Evolutionary conservation across 2,329 filamentous ascomycete genomes (phyloP).

Genomic region (Magnaporthiopsis incrustans): DNA sequence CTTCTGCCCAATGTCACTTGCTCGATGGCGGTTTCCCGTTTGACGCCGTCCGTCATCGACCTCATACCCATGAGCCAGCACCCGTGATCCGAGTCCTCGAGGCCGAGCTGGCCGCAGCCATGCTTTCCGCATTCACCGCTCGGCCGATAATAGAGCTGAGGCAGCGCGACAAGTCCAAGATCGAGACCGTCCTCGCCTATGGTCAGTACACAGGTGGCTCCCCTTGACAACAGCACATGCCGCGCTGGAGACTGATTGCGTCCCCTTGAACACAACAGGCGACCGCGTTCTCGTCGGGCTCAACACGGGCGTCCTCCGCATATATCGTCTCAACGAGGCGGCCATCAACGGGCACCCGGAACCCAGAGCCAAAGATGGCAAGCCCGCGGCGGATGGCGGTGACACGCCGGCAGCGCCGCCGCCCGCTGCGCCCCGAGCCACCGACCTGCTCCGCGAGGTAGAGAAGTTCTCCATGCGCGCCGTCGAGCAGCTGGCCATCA

Average conservation of each 20-base stretch:
- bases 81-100: neutral
- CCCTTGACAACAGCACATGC: conserved; percentile 5
- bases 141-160: conserved; percentile 95
- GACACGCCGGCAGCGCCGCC: conserved; percentile 13
- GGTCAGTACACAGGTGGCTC: conserved; percentile 44
- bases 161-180: conserved; percentile 90
- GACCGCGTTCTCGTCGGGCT: conserved; percentile 88
- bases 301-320: conserved; percentile 77
- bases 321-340: conserved; percentile 82
- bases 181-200: conserved; percentile 90
- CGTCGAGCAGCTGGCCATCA: conserved; percentile 87
- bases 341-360: conserved; percentile 24
- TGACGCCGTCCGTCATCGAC: neutral
- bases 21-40: too few species aligned
- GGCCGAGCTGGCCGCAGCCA: conserved; percentile 43
- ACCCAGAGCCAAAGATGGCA: conserved; percentile 27
- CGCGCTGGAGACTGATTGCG: conserved; percentile 6
- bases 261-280: conserved; percentile 37
- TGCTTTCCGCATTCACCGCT: conserved; percentile 97
- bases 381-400: conserved; percentile 14
- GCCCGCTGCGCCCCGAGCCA: conserved; percentile 42
- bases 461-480: conserved; percentile 89
- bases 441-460: conserved; percentile 81
- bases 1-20: too few species aligned
- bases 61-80: neutral